Evolutionary conservation across 495 filamentous ascomycete genomes (phyloP).

Genomic region (Hypoxylon fragiforme): DNA sequence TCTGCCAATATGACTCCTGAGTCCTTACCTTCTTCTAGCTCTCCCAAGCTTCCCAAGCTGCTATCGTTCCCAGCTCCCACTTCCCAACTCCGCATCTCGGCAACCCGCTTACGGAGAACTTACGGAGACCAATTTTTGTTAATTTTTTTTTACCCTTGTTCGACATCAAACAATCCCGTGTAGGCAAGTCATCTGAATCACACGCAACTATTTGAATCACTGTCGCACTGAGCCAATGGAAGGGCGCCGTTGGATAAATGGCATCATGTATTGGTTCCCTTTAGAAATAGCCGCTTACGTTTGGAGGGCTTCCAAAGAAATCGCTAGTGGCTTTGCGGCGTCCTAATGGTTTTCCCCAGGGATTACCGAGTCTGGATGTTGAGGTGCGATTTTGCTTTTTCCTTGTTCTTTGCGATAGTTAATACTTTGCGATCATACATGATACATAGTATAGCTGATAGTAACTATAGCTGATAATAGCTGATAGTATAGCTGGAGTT

Average conservation of each 20-base stretch:
- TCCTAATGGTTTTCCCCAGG: slow-evolving; percentile 14
- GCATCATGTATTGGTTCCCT: slow-evolving; percentile 12
- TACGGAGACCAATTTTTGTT: too few species aligned
- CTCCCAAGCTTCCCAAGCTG: too few species aligned
- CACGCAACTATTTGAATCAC: slow-evolving; percentile 29
- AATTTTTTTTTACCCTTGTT: too few species aligned
- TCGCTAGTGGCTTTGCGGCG: slow-evolving; percentile 24
- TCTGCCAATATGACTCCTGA: too few species aligned
- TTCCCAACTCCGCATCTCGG: slow-evolving; percentile 31
- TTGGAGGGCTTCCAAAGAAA: slow-evolving; percentile 2
- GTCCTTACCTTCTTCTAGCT: too few species aligned
- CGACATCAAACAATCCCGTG: slow-evolving; percentile 30
- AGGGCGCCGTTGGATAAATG: slow-evolving; percentile 7
- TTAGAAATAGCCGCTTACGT: slow-evolving; percentile 22
- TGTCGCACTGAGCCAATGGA: slow-evolving; percentile 20
- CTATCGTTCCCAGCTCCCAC: too few species aligned
- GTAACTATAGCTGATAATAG: too few species aligned
- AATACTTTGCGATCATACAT: too few species aligned
- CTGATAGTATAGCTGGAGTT: slow-evolving; percentile 30
- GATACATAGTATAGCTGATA: too few species aligned
- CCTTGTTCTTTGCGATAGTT: too few species aligned
- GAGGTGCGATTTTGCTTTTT: slow-evolving; percentile 9
- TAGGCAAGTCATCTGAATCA: slow-evolving; percentile 32
- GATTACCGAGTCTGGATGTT: slow-evolving; percentile 19
- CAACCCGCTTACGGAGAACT: slow-evolving; percentile 14